These are phyloP conservation scores for Luffa acutangula DNA, from an alignment of 306 rosid genomes.

Conservation along the genomic window DNA sequence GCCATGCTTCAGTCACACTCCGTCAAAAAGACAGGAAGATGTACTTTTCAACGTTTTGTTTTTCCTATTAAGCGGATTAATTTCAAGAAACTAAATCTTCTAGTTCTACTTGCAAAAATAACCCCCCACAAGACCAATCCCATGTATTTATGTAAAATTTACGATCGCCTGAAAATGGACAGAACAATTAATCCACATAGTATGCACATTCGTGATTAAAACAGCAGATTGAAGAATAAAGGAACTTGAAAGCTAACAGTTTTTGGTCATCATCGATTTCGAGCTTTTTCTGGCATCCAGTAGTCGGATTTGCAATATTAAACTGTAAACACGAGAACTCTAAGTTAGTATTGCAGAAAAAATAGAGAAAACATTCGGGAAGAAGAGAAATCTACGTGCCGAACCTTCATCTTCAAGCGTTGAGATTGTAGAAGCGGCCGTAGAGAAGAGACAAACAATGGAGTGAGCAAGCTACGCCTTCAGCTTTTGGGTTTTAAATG, in stretches of 20 bases:
- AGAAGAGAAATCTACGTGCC: not conserved
- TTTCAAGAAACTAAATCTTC: not conserved
- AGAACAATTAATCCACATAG: not conserved
- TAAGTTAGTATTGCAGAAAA: not conserved
- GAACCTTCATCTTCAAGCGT: constrained; percentile 28
- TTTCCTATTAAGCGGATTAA: not conserved
- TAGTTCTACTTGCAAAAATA: not conserved
- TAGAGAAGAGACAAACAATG: not conserved
- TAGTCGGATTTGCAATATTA: constrained; percentile 53
- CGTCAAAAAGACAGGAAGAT: not conserved
- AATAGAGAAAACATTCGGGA: not conserved
- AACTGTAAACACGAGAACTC: constrained; percentile 20
- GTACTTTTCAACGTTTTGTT: not conserved
- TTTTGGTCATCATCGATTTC: constrained; percentile 60
- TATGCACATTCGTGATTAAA: not conserved
- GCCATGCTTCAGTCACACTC: not conserved
- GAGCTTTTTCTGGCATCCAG: constrained; percentile 59
- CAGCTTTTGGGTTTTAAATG: constrained; percentile 16
- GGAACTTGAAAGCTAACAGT: constrained; percentile 26
- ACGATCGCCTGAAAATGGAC: not conserved
- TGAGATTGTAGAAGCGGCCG: constrained; percentile 13
- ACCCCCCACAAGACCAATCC: not conserved
- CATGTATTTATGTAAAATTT: no score
- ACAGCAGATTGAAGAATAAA: not conserved
- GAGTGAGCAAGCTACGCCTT: not conserved